phyloP scores from a whole-genome alignment of 495 filamentous ascomycete genomes.

The Hapsidospora chrysogenum region DNA sequence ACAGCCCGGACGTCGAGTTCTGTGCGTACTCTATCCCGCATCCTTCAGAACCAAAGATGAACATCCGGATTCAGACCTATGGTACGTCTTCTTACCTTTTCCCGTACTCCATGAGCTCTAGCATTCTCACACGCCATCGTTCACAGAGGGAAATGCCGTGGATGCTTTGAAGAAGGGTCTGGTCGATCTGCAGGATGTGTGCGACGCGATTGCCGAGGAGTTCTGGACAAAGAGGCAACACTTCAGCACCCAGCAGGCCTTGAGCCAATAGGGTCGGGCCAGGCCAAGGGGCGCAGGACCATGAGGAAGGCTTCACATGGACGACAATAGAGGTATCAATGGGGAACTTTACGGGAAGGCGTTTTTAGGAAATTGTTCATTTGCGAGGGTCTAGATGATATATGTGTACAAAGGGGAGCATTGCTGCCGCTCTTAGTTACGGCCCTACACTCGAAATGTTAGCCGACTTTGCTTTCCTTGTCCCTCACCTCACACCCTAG shows the following conservation, averaged over 20 bases:
- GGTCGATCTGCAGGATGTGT: conserved; percentile 71
- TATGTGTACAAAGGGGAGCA: conserved; percentile 10
- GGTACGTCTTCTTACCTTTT: conserved; percentile 33
- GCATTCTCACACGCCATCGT: neutral
- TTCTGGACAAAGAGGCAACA: conserved; percentile 34
- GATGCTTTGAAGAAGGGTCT: conserved; percentile 83
- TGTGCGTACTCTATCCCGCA: conserved; percentile 97
- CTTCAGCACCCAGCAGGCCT: conserved; percentile 1
- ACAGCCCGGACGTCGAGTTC: conserved; percentile 84
- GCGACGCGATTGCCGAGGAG: conserved; percentile 77
- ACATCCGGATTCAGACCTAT: conserved; percentile 89
- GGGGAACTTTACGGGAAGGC: neutral
- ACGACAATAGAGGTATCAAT: neutral
- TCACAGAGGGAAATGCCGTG: conserved; percentile 55
- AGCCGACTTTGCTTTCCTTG: too few relatives aligned
- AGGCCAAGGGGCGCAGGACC: neutral
- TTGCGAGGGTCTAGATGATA: conserved; percentile 6
- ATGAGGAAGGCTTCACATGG: neutral
- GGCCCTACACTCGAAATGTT: too few relatives aligned
- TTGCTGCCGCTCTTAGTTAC: conserved; percentile 5
- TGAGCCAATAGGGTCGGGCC: neutral
- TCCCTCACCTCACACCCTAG: too few relatives aligned
- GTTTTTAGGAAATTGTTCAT: conserved; percentile 1
- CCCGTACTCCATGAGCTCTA: neutral
- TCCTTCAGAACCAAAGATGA: conserved; percentile 92